Conservation (phyloP, 1,139 yeast species). For the Candida sanyaensis region DNA sequence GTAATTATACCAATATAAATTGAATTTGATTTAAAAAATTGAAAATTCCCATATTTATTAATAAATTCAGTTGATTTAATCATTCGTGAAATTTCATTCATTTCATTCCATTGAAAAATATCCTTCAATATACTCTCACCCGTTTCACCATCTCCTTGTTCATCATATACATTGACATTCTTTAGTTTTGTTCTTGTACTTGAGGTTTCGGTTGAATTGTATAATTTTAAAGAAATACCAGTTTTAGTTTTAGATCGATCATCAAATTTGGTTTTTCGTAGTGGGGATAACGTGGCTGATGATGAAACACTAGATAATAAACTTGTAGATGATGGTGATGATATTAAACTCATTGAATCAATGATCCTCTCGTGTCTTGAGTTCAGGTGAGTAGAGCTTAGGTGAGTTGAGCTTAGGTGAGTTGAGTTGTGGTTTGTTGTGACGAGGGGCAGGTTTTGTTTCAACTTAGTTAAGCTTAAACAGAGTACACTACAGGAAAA, state of each 20-base stretch:
- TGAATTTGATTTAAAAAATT: conserved; percentile 49
- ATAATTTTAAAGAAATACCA: conserved; percentile 21
- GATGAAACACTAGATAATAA: conserved; percentile 6
- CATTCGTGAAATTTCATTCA: conserved; percentile 20
- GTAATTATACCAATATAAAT: conserved; percentile 64
- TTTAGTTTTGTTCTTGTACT: neutral
- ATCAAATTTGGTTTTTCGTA: conserved; percentile 32
- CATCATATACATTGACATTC: neutral
- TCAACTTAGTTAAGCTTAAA: no score
- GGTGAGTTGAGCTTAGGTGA: conserved; percentile 7
- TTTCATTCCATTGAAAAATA: conserved; percentile 28
- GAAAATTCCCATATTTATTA: conserved; percentile 49
- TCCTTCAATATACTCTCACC: neutral
- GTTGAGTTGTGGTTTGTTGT: neutral
- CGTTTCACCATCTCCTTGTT: neutral
- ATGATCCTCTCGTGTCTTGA: neutral
- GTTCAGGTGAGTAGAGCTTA: conserved; percentile 10
- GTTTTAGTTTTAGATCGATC: conserved; percentile 39
- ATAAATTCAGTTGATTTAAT: conserved; percentile 27
- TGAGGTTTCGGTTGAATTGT: neutral
- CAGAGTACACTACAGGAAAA: no score
- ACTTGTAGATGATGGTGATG: conserved; percentile 10
- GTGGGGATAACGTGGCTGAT: conserved; percentile 8
- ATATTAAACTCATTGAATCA: conserved; percentile 8
- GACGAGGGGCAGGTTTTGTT: no score